Evolutionary conservation across 768 basidiomycete species (phyloP).

Genomic region (Collybiopsis confluens): DNA sequence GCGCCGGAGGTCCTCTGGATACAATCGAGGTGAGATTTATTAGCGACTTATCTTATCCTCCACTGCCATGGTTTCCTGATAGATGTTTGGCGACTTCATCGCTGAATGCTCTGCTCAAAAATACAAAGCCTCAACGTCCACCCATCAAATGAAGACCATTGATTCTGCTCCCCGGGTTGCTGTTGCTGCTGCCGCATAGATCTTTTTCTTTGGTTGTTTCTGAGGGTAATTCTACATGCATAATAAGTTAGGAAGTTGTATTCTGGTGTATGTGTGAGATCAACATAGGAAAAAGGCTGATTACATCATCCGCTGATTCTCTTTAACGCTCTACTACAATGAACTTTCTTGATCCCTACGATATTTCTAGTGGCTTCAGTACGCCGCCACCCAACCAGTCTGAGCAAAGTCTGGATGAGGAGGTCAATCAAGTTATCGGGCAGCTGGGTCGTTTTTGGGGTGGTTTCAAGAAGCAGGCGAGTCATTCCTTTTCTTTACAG

Average conservation of each 20-base stretch:
- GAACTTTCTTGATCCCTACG: slow-evolving; percentile 75
- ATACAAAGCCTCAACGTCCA: slow-evolving; percentile 24
- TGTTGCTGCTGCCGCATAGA: slow-evolving; percentile 20
- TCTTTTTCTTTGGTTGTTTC: background rate
- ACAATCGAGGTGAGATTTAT: slow-evolving; percentile 78
- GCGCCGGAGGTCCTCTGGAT: slow-evolving; percentile 96
- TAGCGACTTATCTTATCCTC: background rate
- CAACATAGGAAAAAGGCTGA: background rate
- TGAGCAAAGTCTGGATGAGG: slow-evolving; percentile 71
- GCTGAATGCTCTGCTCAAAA: slow-evolving; percentile 68
- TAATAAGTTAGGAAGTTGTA: background rate
- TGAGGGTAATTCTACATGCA: background rate
- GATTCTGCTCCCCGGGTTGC: slow-evolving; percentile 22
- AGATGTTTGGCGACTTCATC: slow-evolving; percentile 96
- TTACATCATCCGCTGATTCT: background rate
- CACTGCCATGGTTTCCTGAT: background rate
- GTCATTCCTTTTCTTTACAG: slow-evolving; percentile 16
- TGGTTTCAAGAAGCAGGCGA: slow-evolving; percentile 83
- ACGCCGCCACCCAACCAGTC: slow-evolving; percentile 42
- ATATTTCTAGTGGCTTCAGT: slow-evolving; percentile 40
- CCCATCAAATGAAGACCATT: slow-evolving; percentile 15
- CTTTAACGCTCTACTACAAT: slow-evolving; percentile 27
- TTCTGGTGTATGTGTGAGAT: background rate
- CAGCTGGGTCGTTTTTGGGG: slow-evolving; percentile 88
- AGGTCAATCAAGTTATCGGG: slow-evolving; percentile 86